Evolutionary conservation across 2,329 filamentous ascomycete species (phyloP).

Genomic region (Chrysosporium queenslandicum): DNA sequence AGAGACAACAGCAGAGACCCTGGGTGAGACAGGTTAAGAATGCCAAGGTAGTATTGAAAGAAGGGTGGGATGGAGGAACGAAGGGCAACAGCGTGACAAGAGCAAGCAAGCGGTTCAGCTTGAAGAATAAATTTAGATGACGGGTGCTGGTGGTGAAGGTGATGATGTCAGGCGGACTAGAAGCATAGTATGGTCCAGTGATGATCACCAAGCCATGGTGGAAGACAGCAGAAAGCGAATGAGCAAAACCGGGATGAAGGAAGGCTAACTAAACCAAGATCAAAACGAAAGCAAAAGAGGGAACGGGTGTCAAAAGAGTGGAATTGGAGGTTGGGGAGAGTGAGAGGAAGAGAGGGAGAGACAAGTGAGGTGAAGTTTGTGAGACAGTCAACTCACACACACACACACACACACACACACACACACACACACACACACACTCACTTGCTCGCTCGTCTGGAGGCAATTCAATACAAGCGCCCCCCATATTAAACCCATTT

Average conservation of each 20-base stretch:
- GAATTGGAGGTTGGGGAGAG: neutral
- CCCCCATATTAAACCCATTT: too few species aligned
- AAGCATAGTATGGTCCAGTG: slow-evolving; percentile 16
- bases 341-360: neutral
- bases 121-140: neutral
- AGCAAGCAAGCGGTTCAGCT: neutral
- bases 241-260: slow-evolving; percentile 2
- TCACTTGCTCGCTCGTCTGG: neutral
- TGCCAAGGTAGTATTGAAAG: neutral
- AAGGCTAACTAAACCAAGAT: slow-evolving; percentile 2
- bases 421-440: neutral
- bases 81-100: neutral
- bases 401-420: too few species aligned
- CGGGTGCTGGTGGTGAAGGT: neutral
- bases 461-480: neutral
- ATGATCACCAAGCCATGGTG: slow-evolving; percentile 16
- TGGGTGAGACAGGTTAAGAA: neutral
- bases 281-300: slow-evolving; percentile 7
- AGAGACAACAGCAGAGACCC: neutral
- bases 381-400: neutral
- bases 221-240: neutral
- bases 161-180: slow-evolving; percentile 14
- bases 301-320: neutral
- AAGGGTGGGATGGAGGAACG: neutral
- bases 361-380: neutral